These are phyloP conservation scores for Shiraia sp. DNA, from an alignment of 2,329 filamentous ascomycete species.

Conservation along the genomic window DNA sequence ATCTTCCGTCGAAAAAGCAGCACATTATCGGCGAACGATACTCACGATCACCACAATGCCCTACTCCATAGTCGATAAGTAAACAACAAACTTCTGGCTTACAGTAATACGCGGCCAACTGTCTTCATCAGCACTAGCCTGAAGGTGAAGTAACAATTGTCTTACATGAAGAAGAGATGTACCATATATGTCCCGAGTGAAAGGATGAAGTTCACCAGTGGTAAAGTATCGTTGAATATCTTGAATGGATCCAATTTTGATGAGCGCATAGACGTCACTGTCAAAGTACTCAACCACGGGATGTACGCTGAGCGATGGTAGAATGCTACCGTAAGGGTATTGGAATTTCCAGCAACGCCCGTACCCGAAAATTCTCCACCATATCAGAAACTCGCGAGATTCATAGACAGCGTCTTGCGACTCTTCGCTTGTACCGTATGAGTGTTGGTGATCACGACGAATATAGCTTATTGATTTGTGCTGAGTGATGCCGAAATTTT, in stretches of 20 bases:
- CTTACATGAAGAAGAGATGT: conserved; percentile 12
- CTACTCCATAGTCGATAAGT: too few species aligned
- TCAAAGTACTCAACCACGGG: conserved; percentile 3
- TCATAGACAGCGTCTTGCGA: neutral
- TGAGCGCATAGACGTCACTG: neutral
- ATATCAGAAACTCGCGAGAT: neutral
- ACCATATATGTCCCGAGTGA: conserved; percentile 4
- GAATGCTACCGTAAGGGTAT: conserved; percentile 5
- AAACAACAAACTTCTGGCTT: too few species aligned
- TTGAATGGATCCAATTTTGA: neutral
- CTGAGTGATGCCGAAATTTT: conserved; percentile 2
- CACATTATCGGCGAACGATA: too few species aligned
- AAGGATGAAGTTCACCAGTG: conserved; percentile 10
- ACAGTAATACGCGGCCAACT: neutral
- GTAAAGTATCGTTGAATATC: conserved; percentile 9
- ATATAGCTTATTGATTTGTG: neutral
- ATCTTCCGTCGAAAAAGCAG: too few species aligned
- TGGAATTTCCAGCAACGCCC: conserved; percentile 5
- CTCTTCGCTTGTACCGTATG: neutral
- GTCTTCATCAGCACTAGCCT: neutral
- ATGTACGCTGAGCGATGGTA: conserved; percentile 10
- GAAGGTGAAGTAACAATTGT: neutral
- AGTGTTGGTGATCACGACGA: neutral
- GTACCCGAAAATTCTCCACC: conserved; percentile 1
- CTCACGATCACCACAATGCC: too few species aligned